Percentiles rank a stretch among this genome's conserved stretches.
phyloP scores from a whole-genome alignment of 108 stramenopile species.

The Poteriospumella lacustris region DNA sequence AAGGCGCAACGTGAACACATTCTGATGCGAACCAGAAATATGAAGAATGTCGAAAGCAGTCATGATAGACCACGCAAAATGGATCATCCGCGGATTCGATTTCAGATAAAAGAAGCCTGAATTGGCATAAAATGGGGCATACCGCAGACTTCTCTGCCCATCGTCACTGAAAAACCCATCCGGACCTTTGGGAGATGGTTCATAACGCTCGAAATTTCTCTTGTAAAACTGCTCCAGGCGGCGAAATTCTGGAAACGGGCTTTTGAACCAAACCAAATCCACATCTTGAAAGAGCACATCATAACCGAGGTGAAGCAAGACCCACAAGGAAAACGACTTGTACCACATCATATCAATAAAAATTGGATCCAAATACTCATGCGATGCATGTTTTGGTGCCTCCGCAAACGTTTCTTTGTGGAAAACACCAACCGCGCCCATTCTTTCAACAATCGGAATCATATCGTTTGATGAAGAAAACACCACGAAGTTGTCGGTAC shows the following conservation, averaged over 20 bases:
- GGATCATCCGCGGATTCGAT: neutral
- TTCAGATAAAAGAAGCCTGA: slow-evolving; percentile 81
- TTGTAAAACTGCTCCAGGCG: slow-evolving; percentile 48
- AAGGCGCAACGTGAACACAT: slow-evolving; percentile 21
- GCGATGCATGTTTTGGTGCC: neutral
- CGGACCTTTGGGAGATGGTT: slow-evolving; percentile 52
- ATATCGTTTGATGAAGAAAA: neutral
- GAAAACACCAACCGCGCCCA: neutral
- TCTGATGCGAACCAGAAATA: slow-evolving; percentile 25
- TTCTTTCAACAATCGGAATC: neutral
- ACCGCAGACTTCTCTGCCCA: slow-evolving; percentile 57
- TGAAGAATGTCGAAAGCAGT: slow-evolving; percentile 22
- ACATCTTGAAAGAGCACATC: slow-evolving; percentile 13
- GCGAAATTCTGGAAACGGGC: neutral
- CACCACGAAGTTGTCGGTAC: neutral
- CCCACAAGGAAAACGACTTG: slow-evolving; percentile 67
- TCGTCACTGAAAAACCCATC: slow-evolving; percentile 83
- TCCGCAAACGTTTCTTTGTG: neutral
- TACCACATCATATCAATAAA: slow-evolving; percentile 72
- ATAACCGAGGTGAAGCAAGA: slow-evolving; percentile 52
- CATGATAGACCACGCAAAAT: slow-evolving; percentile 18
- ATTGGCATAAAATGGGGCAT: slow-evolving; percentile 63
- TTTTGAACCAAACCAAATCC: slow-evolving; percentile 16
- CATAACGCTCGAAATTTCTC: slow-evolving; percentile 61
- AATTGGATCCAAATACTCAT: slow-evolving; percentile 61